Evolutionary conservation across 371 early-diverging fungal genomes (phyloP).

Genomic region (Basidiobolus meristosporus): DNA sequence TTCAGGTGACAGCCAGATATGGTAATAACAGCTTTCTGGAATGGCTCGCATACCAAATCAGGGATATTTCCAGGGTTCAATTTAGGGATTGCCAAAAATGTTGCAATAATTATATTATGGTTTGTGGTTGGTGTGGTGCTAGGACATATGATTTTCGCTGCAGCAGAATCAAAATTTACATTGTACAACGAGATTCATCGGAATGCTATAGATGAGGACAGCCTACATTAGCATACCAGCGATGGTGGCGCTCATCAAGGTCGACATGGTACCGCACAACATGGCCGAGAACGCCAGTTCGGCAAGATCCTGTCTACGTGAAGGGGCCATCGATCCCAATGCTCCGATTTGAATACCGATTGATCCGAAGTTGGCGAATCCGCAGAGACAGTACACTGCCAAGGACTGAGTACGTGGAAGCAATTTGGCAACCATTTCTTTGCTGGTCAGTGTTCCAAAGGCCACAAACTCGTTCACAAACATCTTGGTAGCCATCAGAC

Average conservation of each 20-base stretch:
- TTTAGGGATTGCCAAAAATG: too few species aligned
- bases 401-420: conserved; percentile 21
- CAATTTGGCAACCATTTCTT: conserved; percentile 1
- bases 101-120: too few species aligned
- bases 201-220: too few species aligned
- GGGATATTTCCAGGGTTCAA: too few species aligned
- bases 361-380: conserved; percentile 76
- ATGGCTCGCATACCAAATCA: too few species aligned
- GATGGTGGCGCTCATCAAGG: conserved; percentile 68
- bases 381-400: conserved; percentile 65
- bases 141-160: too few species aligned
- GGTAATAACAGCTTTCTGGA: too few species aligned
- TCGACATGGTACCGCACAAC: conserved; percentile 61
- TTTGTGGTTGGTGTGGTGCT: too few species aligned
- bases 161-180: too few species aligned
- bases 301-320: conserved; percentile 53
- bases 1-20: too few species aligned
- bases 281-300: conserved; percentile 59
- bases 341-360: conserved; percentile 75
- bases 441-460: conserved; percentile 11
- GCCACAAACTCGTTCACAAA: conserved; percentile 86
- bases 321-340: conserved; percentile 66
- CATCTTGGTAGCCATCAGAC: conserved; percentile 70
- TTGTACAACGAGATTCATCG: too few species aligned
- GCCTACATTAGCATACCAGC: conserved; percentile 52